These are phyloP conservation scores for Arthrocladium fulminans DNA, from an alignment of 2,329 filamentous ascomycete species.

Conservation along the genomic window DNA sequence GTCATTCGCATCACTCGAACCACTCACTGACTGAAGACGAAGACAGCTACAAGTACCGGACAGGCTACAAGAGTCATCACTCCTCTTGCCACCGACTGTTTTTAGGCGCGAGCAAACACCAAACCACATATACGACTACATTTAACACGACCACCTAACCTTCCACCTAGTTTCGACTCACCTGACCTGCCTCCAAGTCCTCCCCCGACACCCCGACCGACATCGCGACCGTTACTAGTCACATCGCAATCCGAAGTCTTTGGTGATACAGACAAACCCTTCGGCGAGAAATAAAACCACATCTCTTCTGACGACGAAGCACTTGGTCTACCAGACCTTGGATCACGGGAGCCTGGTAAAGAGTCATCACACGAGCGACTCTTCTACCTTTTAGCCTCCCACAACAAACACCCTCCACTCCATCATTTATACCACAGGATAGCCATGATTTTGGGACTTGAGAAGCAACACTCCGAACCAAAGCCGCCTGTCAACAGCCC, in stretches of 20 bases:
- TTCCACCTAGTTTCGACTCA: background rate
- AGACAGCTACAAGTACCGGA: background rate
- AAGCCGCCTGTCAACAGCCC: conserved; percentile 7
- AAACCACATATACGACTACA: background rate
- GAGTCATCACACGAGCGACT: background rate
- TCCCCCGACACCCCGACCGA: background rate
- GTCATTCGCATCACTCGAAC: background rate
- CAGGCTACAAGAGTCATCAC: background rate
- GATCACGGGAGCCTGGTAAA: background rate
- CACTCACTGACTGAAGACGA: conserved; percentile 2
- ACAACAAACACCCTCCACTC: conserved; percentile 6
- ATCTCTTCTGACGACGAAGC: background rate
- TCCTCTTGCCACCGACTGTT: background rate
- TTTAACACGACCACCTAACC: background rate
- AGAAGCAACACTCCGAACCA: conserved; percentile 2
- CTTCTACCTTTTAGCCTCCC: background rate
- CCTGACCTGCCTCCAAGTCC: background rate
- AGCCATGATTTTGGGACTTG: conserved; percentile 9
- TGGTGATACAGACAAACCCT: background rate
- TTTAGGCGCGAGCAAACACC: background rate
- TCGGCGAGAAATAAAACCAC: background rate
- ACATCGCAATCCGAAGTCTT: background rate
- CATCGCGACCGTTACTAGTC: background rate
- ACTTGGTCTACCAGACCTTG: background rate
- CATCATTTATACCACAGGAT: background rate